Base-by-base conservation (phyloP, 192 early-diverging fungal species). In the Geranomyces variabilis region DNA sequence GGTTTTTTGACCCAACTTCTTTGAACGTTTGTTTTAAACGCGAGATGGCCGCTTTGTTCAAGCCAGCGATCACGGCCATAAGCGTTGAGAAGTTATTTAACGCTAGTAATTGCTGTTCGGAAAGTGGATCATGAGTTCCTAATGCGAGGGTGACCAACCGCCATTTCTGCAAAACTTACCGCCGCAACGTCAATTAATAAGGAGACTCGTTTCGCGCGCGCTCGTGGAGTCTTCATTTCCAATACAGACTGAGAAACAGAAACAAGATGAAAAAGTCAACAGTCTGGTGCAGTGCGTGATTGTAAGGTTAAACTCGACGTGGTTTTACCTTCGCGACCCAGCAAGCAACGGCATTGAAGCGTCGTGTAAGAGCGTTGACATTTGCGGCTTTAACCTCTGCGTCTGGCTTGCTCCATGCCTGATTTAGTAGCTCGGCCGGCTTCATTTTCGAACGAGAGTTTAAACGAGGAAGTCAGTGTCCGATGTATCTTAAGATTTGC, bases 11-110 rank as follows among this genome's bases (percentile, higher is more conserved):
- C 31, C 31, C 55, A 43, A 80, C 41, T 58, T 80, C 79, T 47
- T 65, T 74, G 48, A 77, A 68, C 46, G 79, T 77, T 30, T 46
- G 57, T 43, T 70, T 75, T 24, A 80, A 67, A 36, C 79, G 64
- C 17, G 48, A 66, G 26, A 80, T 73, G 43, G 67, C 68, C 26
- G 79, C 75, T 44, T 75, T 80, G 66, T 80, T 80, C 14, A 80
- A 57, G 7, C 79, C 79, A 15, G 79, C 79, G 71, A 80, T 80
- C 21, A 80, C 48, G 44, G 79, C 71, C 79, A 80, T 80, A 6
- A 78, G 53, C 13, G 79, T 77, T 2, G 79, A 80, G 53, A 74
- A 80, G 62, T 80, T 80, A 45, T 80, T 80, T 22, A 77, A 61
- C 14, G 63, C 41, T 33, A 73, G 53, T n/a, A 80, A 74, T 13